Evolutionary conservation across 2,329 filamentous ascomycete species (phyloP).

Genomic region (Botrytis byssoidea): DNA sequence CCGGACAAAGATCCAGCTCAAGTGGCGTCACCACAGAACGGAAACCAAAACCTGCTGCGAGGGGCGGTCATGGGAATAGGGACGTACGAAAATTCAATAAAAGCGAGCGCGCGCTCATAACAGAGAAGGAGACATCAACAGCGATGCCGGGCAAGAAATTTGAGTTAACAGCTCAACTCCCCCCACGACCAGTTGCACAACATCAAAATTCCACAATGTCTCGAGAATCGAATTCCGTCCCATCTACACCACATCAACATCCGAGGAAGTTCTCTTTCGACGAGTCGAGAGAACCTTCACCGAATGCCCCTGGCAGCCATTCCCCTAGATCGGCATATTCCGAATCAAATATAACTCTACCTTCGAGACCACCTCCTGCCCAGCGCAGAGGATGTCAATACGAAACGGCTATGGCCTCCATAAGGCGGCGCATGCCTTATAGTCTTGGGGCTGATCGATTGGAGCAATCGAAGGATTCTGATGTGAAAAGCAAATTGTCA

Average conservation of each 20-base stretch:
- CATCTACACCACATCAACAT: constrained; percentile 89
- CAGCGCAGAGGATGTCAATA: constrained; percentile 71
- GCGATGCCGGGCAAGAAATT: constrained; percentile 39
- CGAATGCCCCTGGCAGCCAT: constrained; percentile 71
- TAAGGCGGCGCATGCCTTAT: constrained; percentile 87
- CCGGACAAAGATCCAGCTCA: constrained; percentile 52
- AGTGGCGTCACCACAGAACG: constrained; percentile 43
- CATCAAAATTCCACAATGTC: constrained; percentile 50
- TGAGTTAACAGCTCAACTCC: constrained; percentile 35
- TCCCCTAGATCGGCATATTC: constrained; percentile 90
- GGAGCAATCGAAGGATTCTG: constrained; percentile 67
- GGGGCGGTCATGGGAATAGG: constrained; percentile 58
- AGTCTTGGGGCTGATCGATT: constrained; percentile 79
- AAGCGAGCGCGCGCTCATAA: constrained; percentile 61
- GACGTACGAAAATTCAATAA: constrained; percentile 55
- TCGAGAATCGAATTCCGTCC: constrained; percentile 83
- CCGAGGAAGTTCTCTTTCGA: constrained; percentile 78
- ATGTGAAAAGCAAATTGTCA: constrained; percentile 68
- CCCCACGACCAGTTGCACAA: constrained; percentile 39
- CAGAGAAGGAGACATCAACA: constrained; percentile 51
- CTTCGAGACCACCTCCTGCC: constrained; percentile 63
- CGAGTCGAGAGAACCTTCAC: constrained; percentile 77
- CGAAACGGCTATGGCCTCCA: constrained; percentile 80
- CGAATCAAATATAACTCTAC: constrained; percentile 74
- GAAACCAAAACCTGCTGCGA: constrained; percentile 50